Evolutionary conservation across 805 yeast genomes (phyloP).

Genomic region (Metschnikowia chrysomelidarum): DNA sequence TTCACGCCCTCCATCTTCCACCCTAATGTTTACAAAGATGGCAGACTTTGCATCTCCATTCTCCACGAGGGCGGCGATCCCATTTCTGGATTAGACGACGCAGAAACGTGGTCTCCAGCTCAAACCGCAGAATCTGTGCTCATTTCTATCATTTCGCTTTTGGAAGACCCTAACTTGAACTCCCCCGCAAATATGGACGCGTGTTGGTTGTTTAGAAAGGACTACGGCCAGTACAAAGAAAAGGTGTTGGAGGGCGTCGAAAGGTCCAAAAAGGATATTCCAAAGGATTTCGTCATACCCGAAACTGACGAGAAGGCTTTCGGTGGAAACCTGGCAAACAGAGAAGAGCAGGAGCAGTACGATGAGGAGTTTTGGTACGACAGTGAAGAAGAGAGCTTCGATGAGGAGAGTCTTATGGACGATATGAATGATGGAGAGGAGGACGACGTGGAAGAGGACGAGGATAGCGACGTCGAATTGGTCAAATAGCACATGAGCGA

Average conservation of each 20-base stretch:
- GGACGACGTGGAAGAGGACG: constrained; percentile 55
- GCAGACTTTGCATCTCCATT: constrained; percentile 88
- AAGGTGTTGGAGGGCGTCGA: constrained; percentile 80
- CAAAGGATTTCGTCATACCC: constrained; percentile 83
- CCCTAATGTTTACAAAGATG: constrained; percentile 93
- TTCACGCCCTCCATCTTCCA: constrained; percentile 93
- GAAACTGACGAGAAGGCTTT: constrained; percentile 51
- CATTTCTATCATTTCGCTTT: constrained; percentile 82
- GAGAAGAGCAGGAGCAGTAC: constrained; percentile 54
- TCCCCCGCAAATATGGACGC: constrained; percentile 98
- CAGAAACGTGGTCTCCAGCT: constrained; percentile 92
- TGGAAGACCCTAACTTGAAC: constrained; percentile 90
- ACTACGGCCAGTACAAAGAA: constrained; percentile 70
- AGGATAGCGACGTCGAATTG: constrained; percentile 21
- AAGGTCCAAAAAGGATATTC: constrained; percentile 80
- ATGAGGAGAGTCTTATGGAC: constrained; percentile 48
- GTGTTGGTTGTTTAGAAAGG: constrained; percentile 82
- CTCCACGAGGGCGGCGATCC: constrained; percentile 90
- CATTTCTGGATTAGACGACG: constrained; percentile 86
- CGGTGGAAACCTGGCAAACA: constrained; percentile 30
- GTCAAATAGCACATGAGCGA: too few species aligned
- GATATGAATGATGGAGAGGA: constrained; percentile 51
- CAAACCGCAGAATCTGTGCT: constrained; percentile 91
- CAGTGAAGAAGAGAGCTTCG: constrained; percentile 45
- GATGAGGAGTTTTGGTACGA: constrained; percentile 88